Evolutionary conservation across 2,329 filamentous ascomycete genomes (phyloP).

Genomic region (Hyphodiscus sp.): DNA sequence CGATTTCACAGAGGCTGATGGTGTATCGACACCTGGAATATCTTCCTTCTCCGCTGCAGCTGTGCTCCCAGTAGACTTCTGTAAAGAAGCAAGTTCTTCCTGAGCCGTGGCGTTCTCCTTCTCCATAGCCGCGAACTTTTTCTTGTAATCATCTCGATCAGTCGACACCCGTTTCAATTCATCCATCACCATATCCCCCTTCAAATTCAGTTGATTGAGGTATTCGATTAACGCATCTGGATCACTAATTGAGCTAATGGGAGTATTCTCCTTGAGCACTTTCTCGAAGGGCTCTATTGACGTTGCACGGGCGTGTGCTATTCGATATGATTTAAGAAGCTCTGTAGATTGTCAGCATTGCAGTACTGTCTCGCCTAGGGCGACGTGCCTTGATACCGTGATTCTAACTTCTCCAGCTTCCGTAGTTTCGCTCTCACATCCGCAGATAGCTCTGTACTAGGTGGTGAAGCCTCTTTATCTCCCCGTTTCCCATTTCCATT

Average conservation of each 20-base stretch:
- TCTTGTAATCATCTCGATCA: slow-evolving; percentile 75
- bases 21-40: slow-evolving; percentile 20
- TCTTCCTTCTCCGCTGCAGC: slow-evolving; percentile 18
- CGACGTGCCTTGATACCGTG: slow-evolving; percentile 70
- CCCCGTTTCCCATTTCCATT: slow-evolving; percentile 18
- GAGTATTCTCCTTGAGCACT: slow-evolving; percentile 84
- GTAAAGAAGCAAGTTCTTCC: slow-evolving; percentile 56
- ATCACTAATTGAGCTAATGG: slow-evolving; percentile 80
- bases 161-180: slow-evolving; percentile 81
- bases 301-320: slow-evolving; percentile 79
- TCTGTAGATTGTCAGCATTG: slow-evolving; percentile 44
- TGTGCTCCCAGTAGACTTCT: slow-evolving; percentile 33
- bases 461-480: slow-evolving; percentile 19
- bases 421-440: slow-evolving; percentile 71
- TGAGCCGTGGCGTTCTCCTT: slow-evolving; percentile 54
- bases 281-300: slow-evolving; percentile 92
- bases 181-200: slow-evolving; percentile 88
- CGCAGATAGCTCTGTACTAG: slow-evolving; percentile 45
- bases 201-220: slow-evolving; percentile 75
- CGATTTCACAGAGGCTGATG: slow-evolving; percentile 37
- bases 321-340: slow-evolving; percentile 82
- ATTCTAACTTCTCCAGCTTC: slow-evolving; percentile 85
- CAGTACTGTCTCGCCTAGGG: not conserved
- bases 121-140: slow-evolving; percentile 64
- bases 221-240: slow-evolving; percentile 83